Evolutionary conservation across 2,329 filamentous ascomycete genomes (phyloP), one percentile per base, ranked within the genome.

Genomic region (Xylaria sp.): DNA sequence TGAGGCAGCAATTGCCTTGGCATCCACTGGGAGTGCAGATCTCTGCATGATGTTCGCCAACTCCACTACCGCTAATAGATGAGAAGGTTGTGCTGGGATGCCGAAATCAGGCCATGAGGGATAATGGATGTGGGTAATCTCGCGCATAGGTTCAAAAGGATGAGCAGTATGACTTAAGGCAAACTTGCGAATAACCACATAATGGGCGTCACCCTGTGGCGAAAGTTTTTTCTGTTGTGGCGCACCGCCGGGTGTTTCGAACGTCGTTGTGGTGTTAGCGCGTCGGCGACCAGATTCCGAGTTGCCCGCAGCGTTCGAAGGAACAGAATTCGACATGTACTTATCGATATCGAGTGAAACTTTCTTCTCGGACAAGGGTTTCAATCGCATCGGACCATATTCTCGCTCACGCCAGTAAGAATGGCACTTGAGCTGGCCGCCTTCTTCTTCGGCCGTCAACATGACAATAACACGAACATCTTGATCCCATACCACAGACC

Each of bases 61-160:
- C 75, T 97, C 93, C n/a, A 98, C 91, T 15, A 99, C 79, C 1
- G 90, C 91, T 15, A 99, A 83, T 1, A 99, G 83, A 71, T 98
- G 93, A 4, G 87, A 87, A 1, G 95, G 93, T 71, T 96, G 90
- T 0, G 95, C 93, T 0, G 94, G 94, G 0, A 93, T 90, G 19
- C 95, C 95, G 76, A 98, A 97, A 72, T 99, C 95, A 0, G 95
- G 95, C 95, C 95, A 99, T n/a, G 90, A 89, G 0, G 92, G 88
- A 74, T 97, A 98, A 73, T 98, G 93, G 13, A 99, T 80, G 69
- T 99, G 95, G 0, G 93, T 97, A 64, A 99, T 90, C 76, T 98
- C 93, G 23, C 94, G 90, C 67, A 97, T 90, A 0, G 92, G 91
- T 19, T 87, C 86, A 72, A 97, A 97, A 0, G 94, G 93, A 60